phyloP scores from a whole-genome alignment of 2,329 filamentous ascomycete species.

The Xylaria polymorpha region DNA sequence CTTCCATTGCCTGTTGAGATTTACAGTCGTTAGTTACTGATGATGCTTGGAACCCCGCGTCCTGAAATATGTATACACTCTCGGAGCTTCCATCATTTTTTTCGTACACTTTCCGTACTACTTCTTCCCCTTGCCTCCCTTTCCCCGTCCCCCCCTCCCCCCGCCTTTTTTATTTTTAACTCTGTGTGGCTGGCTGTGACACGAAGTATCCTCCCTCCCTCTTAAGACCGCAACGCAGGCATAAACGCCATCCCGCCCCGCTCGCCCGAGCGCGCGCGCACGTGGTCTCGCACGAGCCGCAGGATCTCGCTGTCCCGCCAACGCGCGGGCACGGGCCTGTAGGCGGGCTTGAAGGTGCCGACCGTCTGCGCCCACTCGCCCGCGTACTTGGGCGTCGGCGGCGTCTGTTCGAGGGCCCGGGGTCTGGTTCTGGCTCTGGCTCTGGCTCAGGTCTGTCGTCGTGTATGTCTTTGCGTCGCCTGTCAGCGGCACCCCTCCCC shows the following conservation, averaged over 20 bases:
- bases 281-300: constrained; percentile 80
- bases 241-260: constrained; percentile 67
- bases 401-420: constrained; percentile 45
- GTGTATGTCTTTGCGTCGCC: constrained; percentile 44
- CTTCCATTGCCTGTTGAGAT: background rate
- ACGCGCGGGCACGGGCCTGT: constrained; percentile 85
- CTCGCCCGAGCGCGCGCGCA: constrained; percentile 71
- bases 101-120: too few relatives aligned
- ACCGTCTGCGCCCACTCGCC: constrained; percentile 98
- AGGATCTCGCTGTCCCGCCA: constrained; percentile 90
- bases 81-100: background rate
- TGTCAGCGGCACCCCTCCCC: constrained; percentile 36
- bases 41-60: background rate
- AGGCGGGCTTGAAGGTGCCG: constrained; percentile 92
- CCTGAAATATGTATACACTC: background rate
- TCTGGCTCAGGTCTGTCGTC: constrained; percentile 14
- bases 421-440: constrained; percentile 6
- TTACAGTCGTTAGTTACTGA: background rate
- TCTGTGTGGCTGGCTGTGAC: too few relatives aligned
- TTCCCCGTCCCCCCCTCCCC: too few relatives aligned
- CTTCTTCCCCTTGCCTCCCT: too few relatives aligned
- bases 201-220: too few relatives aligned
- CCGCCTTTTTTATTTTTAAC: too few relatives aligned
- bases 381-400: constrained; percentile 51
- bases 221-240: constrained; percentile 57